These are phyloP conservation scores for Leccinum subgranulosum DNA, from an alignment of 768 basidiomycete species.

Conservation along the genomic window DNA sequence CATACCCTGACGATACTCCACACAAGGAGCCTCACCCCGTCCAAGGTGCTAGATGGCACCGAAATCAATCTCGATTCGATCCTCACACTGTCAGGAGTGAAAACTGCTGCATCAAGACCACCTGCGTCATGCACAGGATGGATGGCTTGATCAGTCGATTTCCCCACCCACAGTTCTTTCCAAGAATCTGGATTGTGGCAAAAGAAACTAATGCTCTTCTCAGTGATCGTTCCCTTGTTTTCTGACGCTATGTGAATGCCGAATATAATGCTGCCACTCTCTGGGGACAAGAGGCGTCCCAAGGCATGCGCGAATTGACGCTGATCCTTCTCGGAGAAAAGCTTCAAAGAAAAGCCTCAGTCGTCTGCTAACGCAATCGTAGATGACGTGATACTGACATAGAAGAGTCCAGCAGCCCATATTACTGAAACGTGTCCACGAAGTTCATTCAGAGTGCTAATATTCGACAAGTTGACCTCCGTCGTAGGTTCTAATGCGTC, in stretches of 20 bases:
- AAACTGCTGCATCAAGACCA: slow-evolving; percentile 13
- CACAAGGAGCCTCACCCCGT: slow-evolving; percentile 7
- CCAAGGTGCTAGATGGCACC: not conserved
- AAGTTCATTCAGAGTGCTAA: slow-evolving; percentile 44
- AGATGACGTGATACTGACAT: slow-evolving; percentile 15
- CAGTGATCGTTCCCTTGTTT: slow-evolving; percentile 8
- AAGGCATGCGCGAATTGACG: slow-evolving; percentile 21
- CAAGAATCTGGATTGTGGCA: slow-evolving; percentile 28
- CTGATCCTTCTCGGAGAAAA: slow-evolving; percentile 29
- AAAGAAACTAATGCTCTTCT: slow-evolving; percentile 13
- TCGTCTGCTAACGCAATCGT: slow-evolving; percentile 19
- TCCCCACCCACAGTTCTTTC: slow-evolving; percentile 25
- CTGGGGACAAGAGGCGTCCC: slow-evolving; percentile 26
- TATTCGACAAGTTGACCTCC: slow-evolving; percentile 24
- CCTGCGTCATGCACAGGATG: not conserved
- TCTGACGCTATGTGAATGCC: slow-evolving; percentile 24
- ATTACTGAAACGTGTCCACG: slow-evolving; percentile 47
- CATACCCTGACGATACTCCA: slow-evolving; percentile 21
- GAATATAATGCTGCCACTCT: slow-evolving; percentile 30
- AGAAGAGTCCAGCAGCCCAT: slow-evolving; percentile 49
- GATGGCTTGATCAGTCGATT: not conserved
- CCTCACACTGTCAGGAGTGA: slow-evolving; percentile 31
- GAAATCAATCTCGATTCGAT: slow-evolving; percentile 24
- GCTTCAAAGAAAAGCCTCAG: slow-evolving; percentile 24
- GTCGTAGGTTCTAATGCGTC: slow-evolving; percentile 14